Evolutionary conservation across 225 moss, liverwort and hornwort species (phyloP).

Genomic region (Pseudoscleropodium purum): DNA sequence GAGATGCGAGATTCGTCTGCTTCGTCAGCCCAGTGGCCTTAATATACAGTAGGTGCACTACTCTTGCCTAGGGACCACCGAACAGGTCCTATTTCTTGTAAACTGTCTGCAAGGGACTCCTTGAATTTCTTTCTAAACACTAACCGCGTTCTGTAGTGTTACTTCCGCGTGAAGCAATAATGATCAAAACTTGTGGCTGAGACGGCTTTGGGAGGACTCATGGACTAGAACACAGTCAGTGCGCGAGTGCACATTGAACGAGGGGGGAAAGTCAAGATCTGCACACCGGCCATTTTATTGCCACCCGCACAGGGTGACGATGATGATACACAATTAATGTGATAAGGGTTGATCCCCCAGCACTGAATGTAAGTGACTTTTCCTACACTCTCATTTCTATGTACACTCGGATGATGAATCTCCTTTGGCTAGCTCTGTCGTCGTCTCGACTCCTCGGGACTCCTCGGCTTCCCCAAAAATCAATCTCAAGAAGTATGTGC

Average conservation of each 20-base stretch:
- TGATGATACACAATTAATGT: conserved; percentile 23
- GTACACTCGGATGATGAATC: conserved; percentile 14
- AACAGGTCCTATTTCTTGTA: neutral
- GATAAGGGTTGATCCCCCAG: conserved; percentile 30
- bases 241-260: neutral
- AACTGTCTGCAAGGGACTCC: neutral
- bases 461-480: conserved; percentile 6
- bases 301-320: conserved; percentile 13
- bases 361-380: conserved; percentile 18
- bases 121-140: neutral
- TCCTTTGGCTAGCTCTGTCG: neutral
- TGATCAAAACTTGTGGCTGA: neutral
- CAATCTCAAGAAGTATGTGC: neutral
- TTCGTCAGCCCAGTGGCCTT: neutral
- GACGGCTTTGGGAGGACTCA: neutral
- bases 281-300: conserved; percentile 13
- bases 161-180: neutral
- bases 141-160: neutral
- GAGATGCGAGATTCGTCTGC: neutral
- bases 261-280: neutral
- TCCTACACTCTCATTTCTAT: conserved; percentile 15
- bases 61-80: neutral
- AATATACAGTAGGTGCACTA: neutral
- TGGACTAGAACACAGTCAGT: neutral
- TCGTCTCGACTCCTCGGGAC: neutral